Base-by-base conservation (phyloP, 768 basidiomycete genomes). In the Pleurotus tuber-regium region DNA sequence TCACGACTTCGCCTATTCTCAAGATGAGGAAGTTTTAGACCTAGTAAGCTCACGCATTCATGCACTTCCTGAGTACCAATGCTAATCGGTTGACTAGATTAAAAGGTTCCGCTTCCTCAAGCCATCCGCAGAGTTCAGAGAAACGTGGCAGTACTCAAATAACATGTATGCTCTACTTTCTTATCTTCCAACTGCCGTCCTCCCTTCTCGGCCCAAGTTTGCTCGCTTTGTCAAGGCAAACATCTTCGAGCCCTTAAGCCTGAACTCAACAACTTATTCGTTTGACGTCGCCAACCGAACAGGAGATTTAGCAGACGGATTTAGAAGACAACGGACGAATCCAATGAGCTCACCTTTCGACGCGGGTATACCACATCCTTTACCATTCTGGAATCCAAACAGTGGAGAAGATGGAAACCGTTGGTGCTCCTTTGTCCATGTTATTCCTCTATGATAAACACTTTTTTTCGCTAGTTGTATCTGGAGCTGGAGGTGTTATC, bases 401-500 rank as follows among this genome's bases (percentile, higher is more conserved):
- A 59, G 52, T 4, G 60, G 61, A 14, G 62, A 64, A 47, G 58
- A 63, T 24, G 60, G 57, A 38, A 62, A 59, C 38, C 35, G 57
- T 62, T 52, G 48, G 60, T 42, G 29, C 24, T 40, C 14, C 18
- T 18, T 24, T n/a, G 7, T 14, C 25, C 1, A 10, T 31, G 2
- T 49, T 26, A 21, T 33, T n/a, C 24, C 18, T 12, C 6, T 18
- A 28, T 14, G 2, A 51, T 31, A 25, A 26, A 14, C 29, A 18
- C 4, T 14, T 8, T 14, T 40, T 12, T 43, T 14, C 28, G 30
- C 16, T 31, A 64, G 64, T 58, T 14, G 39, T 57, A 25, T 57
- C 65, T 18, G 67, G 64, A 4, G 47, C 64, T 30, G 66, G 65
- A 6, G 67, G 67, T n/a, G 57, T 69, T 2, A 65, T 69, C 5